phyloP scores from a whole-genome alignment of 371 early-diverging fungal genomes.

The Syncephalastrum contaminatum region DNA sequence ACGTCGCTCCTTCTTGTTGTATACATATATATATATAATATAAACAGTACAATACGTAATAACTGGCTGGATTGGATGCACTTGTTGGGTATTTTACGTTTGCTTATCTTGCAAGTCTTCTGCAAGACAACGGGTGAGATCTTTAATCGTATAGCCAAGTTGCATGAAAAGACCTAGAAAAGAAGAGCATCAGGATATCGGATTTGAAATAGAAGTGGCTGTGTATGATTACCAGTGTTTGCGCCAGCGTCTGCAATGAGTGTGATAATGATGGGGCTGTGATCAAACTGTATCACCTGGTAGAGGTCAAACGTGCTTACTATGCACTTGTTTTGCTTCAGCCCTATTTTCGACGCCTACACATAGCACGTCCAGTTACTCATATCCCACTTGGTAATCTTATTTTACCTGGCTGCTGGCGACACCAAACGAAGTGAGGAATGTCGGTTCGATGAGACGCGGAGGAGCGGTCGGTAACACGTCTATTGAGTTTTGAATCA shows the following conservation, averaged over 20 bases:
- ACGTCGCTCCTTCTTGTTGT: no score
- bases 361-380: not conserved
- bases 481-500: conserved; percentile 13
- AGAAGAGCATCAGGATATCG: no score
- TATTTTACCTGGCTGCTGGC: conserved; percentile 40
- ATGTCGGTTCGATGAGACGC: conserved; percentile 26
- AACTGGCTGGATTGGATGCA: no score
- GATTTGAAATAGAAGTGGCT: conserved; percentile 3
- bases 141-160: no score
- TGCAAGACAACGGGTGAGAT: no score
- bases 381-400: not conserved
- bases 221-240: conserved; percentile 53
- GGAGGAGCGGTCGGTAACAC: conserved; percentile 30
- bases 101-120: no score
- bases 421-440: conserved; percentile 41
- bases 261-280: conserved; percentile 57
- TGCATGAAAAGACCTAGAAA: no score
- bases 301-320: conserved; percentile 57
- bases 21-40: no score
- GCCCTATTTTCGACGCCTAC: conserved; percentile 65
- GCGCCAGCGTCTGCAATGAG: conserved; percentile 54
- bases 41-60: no score
- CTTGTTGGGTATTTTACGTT: no score
- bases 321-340: conserved; percentile 60
- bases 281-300: conserved; percentile 63